Base-by-base conservation (phyloP, 1,139 yeast species). In the Kodamaea ohmeri region DNA sequence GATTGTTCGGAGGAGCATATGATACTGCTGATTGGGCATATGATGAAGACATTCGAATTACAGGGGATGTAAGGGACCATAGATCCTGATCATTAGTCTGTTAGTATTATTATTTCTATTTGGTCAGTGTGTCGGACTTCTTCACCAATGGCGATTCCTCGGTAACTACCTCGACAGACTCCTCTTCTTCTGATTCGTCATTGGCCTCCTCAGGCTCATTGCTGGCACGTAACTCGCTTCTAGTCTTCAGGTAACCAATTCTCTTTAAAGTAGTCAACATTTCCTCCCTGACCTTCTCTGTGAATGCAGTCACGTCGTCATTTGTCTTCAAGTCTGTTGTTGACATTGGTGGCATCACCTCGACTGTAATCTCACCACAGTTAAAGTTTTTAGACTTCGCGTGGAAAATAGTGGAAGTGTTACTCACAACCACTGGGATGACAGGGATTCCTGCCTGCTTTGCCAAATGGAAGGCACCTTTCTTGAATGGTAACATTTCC, bases 401-500 rank as follows among this genome's bases (percentile, higher is more conserved):
- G 52, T 79, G 76, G 65, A 86, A 77, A 30, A 94, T 61, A 26
- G 78, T 76, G 5, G 95, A 82, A 40, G 95, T 86, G 63, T 92
- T 94, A 31, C 90, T 77, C 6, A 88, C 87, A 7, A 87, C 95
- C 32, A 85, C 71, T 3, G 99, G 98, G 11, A 92, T 79, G 33
- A 92, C 69, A 17, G 97, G 97, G 25, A 92, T 80, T 29, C 79
- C 80, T 3, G 96, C 96, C 61, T 90, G 95, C 45, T 84, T 84
- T 9, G 99, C 98, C 54, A 92, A 74, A 62, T 92, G 96, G 78
- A 94, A 94, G 0, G 97, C 97, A 36, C 99, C 99, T 58, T 94
- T 94, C 61, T 92, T 92, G 63, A 92, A 87, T 1, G 96, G 95
- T 39, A 87, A 70, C 60, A 94, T 65, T 8, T 73, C 80, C 37